phyloP scores from a whole-genome alignment of 257 asterid species.

The Avicennia marina region DNA sequence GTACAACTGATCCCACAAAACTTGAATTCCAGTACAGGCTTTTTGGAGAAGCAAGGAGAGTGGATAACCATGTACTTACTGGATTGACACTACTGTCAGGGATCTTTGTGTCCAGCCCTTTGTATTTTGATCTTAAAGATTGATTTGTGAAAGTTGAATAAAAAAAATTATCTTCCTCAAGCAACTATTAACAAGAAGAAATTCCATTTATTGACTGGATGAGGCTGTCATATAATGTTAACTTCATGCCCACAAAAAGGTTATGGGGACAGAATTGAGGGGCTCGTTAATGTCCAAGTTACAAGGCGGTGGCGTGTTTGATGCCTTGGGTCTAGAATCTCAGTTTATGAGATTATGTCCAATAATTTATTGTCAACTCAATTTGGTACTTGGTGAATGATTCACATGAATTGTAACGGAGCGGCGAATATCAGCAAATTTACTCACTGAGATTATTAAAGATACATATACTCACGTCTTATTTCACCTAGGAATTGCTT shows the following conservation, averaged over 20 bases:
- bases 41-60: constrained; percentile 18
- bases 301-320: no score
- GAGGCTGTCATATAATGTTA: background rate
- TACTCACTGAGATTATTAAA: background rate
- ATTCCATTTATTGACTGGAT: background rate
- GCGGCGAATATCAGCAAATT: background rate
- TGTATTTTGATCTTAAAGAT: background rate
- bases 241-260: background rate
- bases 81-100: constrained; percentile 10
- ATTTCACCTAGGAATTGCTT: background rate
- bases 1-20: constrained; percentile 23
- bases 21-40: constrained; percentile 22
- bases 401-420: background rate
- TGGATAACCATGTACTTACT: constrained; percentile 23
- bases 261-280: background rate
- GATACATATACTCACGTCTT: background rate
- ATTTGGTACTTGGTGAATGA: no score
- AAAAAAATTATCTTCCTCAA: background rate
- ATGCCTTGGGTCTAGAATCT: no score
- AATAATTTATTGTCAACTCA: background rate
- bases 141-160: background rate
- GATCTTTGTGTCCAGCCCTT: background rate
- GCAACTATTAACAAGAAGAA: background rate
- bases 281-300: background rate
- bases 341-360: background rate